Conservation (phyloP, 148 eudicot species). For the Vaccinium vitisidaea region DNA sequence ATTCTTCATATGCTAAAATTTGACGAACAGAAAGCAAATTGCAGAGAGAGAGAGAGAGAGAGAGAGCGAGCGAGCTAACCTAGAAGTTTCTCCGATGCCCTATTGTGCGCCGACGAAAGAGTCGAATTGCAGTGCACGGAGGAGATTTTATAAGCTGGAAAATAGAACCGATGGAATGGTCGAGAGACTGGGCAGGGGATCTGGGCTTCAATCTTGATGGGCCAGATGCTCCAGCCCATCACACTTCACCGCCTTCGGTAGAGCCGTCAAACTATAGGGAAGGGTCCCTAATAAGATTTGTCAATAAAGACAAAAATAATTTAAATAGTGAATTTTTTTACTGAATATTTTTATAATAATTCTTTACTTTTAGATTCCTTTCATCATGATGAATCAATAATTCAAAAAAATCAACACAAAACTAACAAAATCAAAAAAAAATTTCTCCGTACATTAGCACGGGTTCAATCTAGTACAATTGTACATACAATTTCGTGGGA, state of each 20-base stretch:
- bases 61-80: not conserved
- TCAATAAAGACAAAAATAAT: too few species aligned
- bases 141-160: not conserved
- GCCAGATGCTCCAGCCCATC: not conserved
- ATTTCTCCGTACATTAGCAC: too few species aligned
- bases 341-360: too few species aligned
- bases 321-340: too few species aligned
- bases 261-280: not conserved
- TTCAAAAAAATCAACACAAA: too few species aligned
- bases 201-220: not conserved
- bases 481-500: too few species aligned
- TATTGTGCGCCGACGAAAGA: not conserved
- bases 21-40: not conserved
- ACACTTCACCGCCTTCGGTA: not conserved
- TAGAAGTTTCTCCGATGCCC: not conserved
- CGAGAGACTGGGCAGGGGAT: not conserved
- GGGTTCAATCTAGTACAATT: too few species aligned
- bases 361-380: too few species aligned
- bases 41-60: not conserved
- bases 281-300: too few species aligned
- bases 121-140: not conserved
- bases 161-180: not conserved
- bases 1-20: too few species aligned
- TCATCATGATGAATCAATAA: too few species aligned
- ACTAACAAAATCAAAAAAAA: too few species aligned